These are phyloP conservation scores for Pseudonectria buxi DNA, from an alignment of 2,329 filamentous ascomycete species.

Conservation along the genomic window DNA sequence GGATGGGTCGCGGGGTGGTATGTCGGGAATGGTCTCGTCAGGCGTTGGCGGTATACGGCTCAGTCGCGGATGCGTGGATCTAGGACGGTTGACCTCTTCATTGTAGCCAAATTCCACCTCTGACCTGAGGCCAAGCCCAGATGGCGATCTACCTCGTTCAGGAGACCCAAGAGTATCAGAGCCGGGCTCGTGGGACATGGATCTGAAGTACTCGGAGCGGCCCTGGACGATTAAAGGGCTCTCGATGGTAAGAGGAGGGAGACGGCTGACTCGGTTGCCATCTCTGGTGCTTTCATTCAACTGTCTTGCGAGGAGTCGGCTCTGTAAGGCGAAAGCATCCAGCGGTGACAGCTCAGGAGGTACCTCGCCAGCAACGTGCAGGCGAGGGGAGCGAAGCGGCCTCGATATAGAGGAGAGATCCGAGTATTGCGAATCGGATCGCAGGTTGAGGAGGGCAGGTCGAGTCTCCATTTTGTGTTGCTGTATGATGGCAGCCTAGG, in stretches of 20 bases:
- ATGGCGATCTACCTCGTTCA: conserved; percentile 10
- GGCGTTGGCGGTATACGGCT: conserved; percentile 53
- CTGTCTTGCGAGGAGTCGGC: conserved; percentile 77
- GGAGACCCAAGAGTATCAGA: conserved; percentile 35
- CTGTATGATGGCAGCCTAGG: conserved; percentile 7
- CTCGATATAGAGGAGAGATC: conserved; percentile 38
- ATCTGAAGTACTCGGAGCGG: conserved; percentile 75
- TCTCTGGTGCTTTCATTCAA: conserved; percentile 71
- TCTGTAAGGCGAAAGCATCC: conserved; percentile 91
- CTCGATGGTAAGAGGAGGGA: conserved; percentile 76
- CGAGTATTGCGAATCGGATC: conserved; percentile 50
- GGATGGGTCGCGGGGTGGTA: conserved; percentile 34
- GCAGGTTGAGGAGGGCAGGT: conserved; percentile 53
- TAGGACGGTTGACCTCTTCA: conserved; percentile 49
- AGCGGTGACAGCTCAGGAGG: conserved; percentile 89
- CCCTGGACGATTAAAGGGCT: conserved; percentile 70
- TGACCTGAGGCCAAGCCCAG: conserved; percentile 40
- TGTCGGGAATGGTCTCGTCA: conserved; percentile 40
- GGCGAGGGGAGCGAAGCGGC: conserved; percentile 63
- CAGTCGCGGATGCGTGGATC: conserved; percentile 69
- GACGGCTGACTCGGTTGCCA: conserved; percentile 73
- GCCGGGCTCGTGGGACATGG: conserved; percentile 57
- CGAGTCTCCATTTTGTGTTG: conserved; percentile 44
- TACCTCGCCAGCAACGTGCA: conserved; percentile 71
- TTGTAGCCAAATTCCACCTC: conserved; percentile 51